Conservation (phyloP, 345 rosid genomes). For the Pistacia integerrima region DNA sequence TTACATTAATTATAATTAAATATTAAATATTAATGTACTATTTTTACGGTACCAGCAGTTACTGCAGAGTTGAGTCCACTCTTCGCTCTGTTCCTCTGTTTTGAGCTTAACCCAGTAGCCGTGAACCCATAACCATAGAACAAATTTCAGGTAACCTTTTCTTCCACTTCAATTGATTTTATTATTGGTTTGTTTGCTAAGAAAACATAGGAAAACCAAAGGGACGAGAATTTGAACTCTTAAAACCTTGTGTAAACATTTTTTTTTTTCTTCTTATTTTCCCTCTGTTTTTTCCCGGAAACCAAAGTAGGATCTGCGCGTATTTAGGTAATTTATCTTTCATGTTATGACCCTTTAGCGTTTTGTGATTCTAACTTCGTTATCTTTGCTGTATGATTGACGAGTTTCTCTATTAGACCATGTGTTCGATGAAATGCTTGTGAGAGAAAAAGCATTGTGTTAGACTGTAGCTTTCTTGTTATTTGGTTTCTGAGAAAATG, state of each 20-base stretch:
- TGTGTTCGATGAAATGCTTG: conserved; percentile 5
- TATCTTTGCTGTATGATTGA: not conserved
- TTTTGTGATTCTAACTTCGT: not conserved
- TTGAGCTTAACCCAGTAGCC: not conserved
- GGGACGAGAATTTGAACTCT: not conserved
- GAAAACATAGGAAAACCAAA: too few relatives aligned
- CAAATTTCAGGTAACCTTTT: not conserved
- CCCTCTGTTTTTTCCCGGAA: not conserved
- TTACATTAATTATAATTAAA: too few relatives aligned
- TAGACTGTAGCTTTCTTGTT: not conserved
- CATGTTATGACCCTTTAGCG: not conserved
- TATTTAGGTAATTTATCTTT: not conserved
- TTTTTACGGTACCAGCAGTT: too few relatives aligned
- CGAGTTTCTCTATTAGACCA: not conserved
- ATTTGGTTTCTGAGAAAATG: not conserved
- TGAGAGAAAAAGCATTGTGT: not conserved
- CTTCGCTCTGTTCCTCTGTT: not conserved
- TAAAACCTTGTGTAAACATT: too few relatives aligned
- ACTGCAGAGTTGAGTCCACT: too few relatives aligned
- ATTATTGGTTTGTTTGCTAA: not conserved
- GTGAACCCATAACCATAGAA: not conserved
- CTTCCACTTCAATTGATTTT: not conserved
- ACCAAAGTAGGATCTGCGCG: not conserved
- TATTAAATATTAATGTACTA: too few relatives aligned
- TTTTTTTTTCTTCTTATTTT: too few relatives aligned